phyloP scores from a whole-genome alignment of 306 rosid genomes.

The Quercus aquifolioides region DNA sequence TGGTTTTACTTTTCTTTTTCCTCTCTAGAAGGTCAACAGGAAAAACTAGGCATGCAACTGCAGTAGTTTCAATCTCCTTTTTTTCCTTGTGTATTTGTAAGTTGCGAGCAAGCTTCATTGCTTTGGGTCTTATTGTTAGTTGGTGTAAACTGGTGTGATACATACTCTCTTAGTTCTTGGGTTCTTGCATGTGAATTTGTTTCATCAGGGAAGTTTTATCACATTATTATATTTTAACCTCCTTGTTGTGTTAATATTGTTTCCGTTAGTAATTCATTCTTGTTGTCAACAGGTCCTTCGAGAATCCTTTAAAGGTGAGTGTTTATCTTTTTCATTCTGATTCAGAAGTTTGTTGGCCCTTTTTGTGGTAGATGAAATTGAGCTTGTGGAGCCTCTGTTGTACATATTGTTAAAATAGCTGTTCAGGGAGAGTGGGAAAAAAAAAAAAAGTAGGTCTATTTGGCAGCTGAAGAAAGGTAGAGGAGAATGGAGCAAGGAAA shows the following conservation, averaged over 20 bases:
- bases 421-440: not conserved
- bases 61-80: constrained; percentile 6
- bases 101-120: not conserved
- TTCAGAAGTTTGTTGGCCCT: constrained; percentile 12
- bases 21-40: not conserved
- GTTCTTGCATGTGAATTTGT: constrained; percentile 13
- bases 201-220: constrained; percentile 3
- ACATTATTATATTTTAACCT: constrained; percentile 13
- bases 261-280: constrained; percentile 7
- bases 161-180: not conserved
- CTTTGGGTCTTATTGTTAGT: not conserved
- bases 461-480: not conserved
- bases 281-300: constrained; percentile 69
- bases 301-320: constrained; percentile 75
- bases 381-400: constrained; percentile 17
- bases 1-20: not conserved
- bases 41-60: not conserved
- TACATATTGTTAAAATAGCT: constrained; percentile 2
- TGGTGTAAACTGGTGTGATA: constrained; percentile 2
- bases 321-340: constrained; percentile 30
- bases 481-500: not conserved
- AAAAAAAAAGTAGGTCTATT: constrained; percentile 7
- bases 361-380: constrained; percentile 30
- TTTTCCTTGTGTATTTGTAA: constrained; percentile 5
- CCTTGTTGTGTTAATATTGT: constrained; percentile 20